Evolutionary conservation across 176 grass and related monocot species (phyloP).

Genomic region (Elaeis guineensis): DNA sequence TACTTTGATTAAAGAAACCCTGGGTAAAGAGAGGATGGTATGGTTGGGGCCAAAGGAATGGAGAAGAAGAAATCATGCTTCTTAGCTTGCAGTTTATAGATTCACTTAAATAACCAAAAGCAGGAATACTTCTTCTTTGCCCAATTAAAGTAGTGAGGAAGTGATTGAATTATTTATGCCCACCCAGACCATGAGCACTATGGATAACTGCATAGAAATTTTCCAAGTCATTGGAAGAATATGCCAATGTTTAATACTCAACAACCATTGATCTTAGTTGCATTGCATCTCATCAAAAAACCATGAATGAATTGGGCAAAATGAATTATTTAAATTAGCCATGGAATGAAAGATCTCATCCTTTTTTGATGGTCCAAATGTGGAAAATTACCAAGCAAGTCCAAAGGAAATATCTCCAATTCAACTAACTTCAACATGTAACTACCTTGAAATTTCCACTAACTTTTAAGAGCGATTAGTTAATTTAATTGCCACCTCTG

Average conservation of each 20-base stretch:
- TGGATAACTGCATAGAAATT: slow-evolving; percentile 25
- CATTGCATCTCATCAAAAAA: slow-evolving; percentile 27
- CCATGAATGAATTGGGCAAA: slow-evolving; percentile 15
- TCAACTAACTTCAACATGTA: too few relatives aligned
- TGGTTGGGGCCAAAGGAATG: background rate
- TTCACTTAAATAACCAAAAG: slow-evolving; percentile 33
- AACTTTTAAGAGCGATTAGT: too few relatives aligned
- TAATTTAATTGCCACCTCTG: too few relatives aligned
- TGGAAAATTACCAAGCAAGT: too few relatives aligned
- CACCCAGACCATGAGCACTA: background rate
- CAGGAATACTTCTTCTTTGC: slow-evolving; percentile 26
- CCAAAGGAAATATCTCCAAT: too few relatives aligned
- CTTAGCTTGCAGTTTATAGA: slow-evolving; percentile 33
- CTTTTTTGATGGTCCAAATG: too few relatives aligned
- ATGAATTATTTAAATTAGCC: background rate
- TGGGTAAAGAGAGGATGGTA: too few relatives aligned
- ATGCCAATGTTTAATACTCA: slow-evolving; percentile 35
- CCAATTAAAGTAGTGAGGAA: slow-evolving; percentile 42
- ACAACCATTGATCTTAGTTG: slow-evolving; percentile 40
- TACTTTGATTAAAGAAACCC: background rate
- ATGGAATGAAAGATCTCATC: too few relatives aligned
- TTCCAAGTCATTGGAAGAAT: slow-evolving; percentile 19
- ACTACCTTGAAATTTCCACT: too few relatives aligned
- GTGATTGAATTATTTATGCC: slow-evolving; percentile 39
- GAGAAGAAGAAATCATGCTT: slow-evolving; percentile 16